Evolutionary conservation across 352 stramenopile genomes (phyloP), one percentile per base, ranked within the genome.

Genomic region (Globisporangium cylindrosporum): DNA sequence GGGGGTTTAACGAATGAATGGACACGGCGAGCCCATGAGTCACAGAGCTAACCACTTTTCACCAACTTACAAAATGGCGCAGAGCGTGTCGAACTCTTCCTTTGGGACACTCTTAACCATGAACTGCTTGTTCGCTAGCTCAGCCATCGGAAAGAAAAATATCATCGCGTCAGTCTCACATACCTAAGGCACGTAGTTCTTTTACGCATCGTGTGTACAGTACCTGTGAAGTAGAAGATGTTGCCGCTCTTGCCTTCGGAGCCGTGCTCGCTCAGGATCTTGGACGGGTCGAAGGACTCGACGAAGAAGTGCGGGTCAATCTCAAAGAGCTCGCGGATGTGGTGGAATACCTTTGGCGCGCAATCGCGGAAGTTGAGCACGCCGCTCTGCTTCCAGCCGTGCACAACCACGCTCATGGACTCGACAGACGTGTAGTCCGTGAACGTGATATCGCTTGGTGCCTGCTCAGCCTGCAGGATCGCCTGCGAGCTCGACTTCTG

Each of bases 21-120:
- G n/a, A 0, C 48, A 18, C 9, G 20, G 8, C 1, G 48, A 55
- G 5, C 43, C 43, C 18, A 22, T 18, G 15, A 20, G 5, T 6
- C 18, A 51, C 43, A 51, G 18, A 60, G 3, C 27, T 3, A 32
- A 22, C 20, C 36, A n/a, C 20, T 27, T 60, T 20, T 20, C 29
- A 25, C 14, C 55, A 20, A 32, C 80, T 62, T 76, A 90, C 79
- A 95, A 71, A 65, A 95, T 95, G 14, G 85, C 81, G 38, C 85
- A 80, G 5, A 95, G 70, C 60, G 82, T 90, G 71, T 93, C 84
- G 57, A 92, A 95, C 76, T 95, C 87, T 20, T 91, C 85, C 63
- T 93, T 91, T 0, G 87, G 87, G 32, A 95, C 87, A 66, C 85
- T 93, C 77, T 95, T 95, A 60, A 95, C 87, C 87, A 95, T 93